phyloP scores from a whole-genome alignment of 768 basidiomycete genomes.

The Steccherinum ochraceum region DNA sequence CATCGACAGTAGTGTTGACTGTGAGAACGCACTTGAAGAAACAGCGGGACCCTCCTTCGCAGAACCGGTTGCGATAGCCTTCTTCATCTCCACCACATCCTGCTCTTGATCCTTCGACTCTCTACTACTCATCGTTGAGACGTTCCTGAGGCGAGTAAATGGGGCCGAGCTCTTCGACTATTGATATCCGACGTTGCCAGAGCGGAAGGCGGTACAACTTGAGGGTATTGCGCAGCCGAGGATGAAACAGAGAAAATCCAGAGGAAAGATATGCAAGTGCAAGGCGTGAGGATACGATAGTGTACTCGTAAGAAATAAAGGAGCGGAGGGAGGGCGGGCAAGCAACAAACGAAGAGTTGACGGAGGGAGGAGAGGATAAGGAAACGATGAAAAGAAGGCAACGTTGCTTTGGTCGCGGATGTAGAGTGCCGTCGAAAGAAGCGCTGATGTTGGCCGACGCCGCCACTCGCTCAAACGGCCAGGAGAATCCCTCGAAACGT shows the following conservation, averaged over 20 bases:
- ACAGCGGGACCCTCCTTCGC: constrained; percentile 19
- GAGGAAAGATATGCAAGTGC: background rate
- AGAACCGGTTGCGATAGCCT: constrained; percentile 37
- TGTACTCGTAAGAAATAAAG: background rate
- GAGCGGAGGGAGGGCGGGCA: background rate
- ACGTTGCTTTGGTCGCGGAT: no score
- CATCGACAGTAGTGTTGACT: background rate
- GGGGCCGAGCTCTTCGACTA: no score
- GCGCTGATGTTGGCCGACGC: no score
- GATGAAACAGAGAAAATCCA: no score
- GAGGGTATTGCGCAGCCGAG: no score
- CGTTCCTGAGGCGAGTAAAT: background rate
- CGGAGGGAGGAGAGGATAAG: background rate
- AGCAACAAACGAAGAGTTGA: no score
- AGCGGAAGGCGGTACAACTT: no score
- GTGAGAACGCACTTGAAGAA: constrained; percentile 13
- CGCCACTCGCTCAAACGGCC: background rate
- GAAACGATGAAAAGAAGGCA: background rate
- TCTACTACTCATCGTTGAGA: background rate
- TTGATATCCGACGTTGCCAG: no score
- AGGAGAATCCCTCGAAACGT: background rate
- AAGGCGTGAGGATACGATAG: background rate
- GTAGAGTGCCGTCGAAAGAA: no score
- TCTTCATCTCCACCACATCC: constrained; percentile 50
- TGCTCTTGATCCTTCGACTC: constrained; percentile 23